Base-by-base conservation (phyloP, 139 green algal species). In the Dunaliella primolecta region DNA sequence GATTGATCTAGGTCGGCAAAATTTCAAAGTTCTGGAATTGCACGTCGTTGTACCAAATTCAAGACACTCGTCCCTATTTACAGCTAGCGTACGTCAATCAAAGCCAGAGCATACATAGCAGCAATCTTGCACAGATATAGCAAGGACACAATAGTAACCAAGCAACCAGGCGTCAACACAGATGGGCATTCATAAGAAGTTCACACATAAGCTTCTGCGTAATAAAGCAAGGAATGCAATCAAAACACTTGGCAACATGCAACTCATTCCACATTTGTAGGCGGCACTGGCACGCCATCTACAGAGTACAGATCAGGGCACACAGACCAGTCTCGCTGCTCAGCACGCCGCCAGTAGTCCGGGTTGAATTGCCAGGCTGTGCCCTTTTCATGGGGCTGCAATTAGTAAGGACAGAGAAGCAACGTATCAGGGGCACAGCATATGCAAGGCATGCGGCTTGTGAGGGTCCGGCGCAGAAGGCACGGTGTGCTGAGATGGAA, bases 231-330 rank as follows among this genome's bases (percentile, higher is more conserved):
- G 46, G 46, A 25, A 25, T 7, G 46, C 46, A 25, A 7, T 15
- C 15, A 25, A 15, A 64, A 64, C 46, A 25, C 46, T 15, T 25
- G 15, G 46, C 7, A 64, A 64, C 46, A 15, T 64, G 46, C 46
- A 64, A 7, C 7, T 25, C 46, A 7, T 64, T 64, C 7, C 46
- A 64, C 46, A 64, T 15, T 64, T 64, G 15, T 64, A 64, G 7
- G 7, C 46, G 46, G 46, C 7, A 15, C 46, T 25, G 46, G 46
- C 7, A 64, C 46, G 46, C 46, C 78, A 29, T 83, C 37, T 1
- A 29, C 36, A 32, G 30, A 90, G 83, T 89, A 97, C 46, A 97
- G 94, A 87, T 97, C 94, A 0, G 90, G 89, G 82, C 92, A 94
- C 1, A 87, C 84, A 29, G 85, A 82, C 78, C 84, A 97, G 2